These are phyloP conservation scores for Sugiyamaella chiloensis DNA, from an alignment of 805 yeast species.

Conservation along the genomic window DNA sequence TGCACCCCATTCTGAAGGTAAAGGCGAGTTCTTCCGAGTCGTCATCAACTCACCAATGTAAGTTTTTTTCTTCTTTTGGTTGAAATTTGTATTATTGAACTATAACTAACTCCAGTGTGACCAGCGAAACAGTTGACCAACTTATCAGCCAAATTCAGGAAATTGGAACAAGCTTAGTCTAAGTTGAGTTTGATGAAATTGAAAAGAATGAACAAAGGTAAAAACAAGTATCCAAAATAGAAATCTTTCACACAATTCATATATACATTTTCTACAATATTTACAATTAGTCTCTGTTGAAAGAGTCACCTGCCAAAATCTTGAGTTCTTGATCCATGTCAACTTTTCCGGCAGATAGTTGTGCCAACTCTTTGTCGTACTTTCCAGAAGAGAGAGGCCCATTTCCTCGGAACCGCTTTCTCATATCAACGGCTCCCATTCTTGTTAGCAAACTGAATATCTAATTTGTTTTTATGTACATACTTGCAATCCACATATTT, in stretches of 20 bases:
- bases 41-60: conserved; percentile 70
- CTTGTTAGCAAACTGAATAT: conserved; percentile 1
- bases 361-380: conserved; percentile 82
- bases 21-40: conserved; percentile 81
- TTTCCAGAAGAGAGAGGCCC: conserved; percentile 92
- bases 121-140: conserved; percentile 44
- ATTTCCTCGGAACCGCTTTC: conserved; percentile 88
- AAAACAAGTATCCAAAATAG: no score
- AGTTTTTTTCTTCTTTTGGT: conserved; percentile 12
- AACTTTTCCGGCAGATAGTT: conserved; percentile 75
- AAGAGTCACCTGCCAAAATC: conserved; percentile 45
- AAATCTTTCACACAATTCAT: no score
- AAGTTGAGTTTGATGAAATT: no score
- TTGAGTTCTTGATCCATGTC: conserved; percentile 77
- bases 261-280: neutral
- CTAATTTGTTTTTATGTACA: conserved; percentile 14
- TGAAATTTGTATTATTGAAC: neutral
- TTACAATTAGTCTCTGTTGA: neutral
- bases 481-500: conserved; percentile 83
- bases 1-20: conserved; percentile 56
- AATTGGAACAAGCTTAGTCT: no score
- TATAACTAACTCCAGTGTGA: conserved; percentile 31
- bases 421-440: conserved; percentile 52
- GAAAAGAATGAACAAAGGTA: no score
- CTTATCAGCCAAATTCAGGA: conserved; percentile 40